Base-by-base conservation (phyloP, 192 early-diverging fungal genomes). In the Podila minutissima region DNA sequence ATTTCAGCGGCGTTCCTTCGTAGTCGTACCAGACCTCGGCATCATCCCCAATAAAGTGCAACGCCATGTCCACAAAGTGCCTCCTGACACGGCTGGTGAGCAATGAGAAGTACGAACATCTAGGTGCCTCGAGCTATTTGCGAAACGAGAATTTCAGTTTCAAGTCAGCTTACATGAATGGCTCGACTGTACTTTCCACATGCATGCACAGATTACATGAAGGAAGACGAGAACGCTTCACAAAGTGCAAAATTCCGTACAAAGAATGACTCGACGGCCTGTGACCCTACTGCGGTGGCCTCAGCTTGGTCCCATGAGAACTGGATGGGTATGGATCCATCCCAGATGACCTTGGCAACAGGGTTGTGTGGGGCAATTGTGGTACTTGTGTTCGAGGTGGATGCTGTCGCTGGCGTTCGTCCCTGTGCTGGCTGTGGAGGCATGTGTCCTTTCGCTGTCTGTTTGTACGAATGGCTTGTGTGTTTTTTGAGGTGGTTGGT, bases 21-120 rank as follows among this genome's bases (percentile, higher is more conserved):
- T 86, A 92, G 41, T 91, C 89, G 64, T 91, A 94, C 94, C 94
- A 95, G 5, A 94, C 85, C 20, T 91, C 88, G 4, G 84, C 82
- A 67, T 86, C 86, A 15, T 83, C 68, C 6, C 78, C 88, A 63
- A 81, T 71, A 50, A 86, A 73, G 38, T 79, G 70, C 22, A 88
- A 24, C 4, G 82, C 83, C 63, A 84, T 72, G 37, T 83, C 85
- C 5, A 66, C 79, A 64, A 89, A 88, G 35, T 84, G 74, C 46
- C 82, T 78, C 50, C 88, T 85, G 31, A 91, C 75, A 68, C 84
- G 72, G 53, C 70, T 74, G n/a, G 89, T 89, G 29, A 90, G 64
- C 9, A 92, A 67, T 38, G 88, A 84, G 46, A 92, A 83, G 64
- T 92, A 92, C 11, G 86, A 90, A 59, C 82, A 88, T 31, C 91